These are phyloP conservation scores for Eimeria tenella DNA, from an alignment of 169 alveolate genomes.

Conservation along the genomic window DNA sequence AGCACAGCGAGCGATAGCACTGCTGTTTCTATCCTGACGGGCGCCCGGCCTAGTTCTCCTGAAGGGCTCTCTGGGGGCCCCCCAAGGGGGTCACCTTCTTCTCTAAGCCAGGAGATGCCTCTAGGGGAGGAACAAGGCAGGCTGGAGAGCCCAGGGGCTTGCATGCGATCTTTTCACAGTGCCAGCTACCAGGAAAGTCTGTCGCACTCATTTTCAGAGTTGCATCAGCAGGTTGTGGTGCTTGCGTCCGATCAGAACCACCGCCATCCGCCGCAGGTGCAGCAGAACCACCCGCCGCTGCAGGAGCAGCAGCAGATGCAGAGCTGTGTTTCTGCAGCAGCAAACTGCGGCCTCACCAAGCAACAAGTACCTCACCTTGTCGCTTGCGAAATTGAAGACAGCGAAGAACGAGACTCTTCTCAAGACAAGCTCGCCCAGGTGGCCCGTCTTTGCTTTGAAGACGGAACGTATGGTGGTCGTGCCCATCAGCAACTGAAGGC, in stretches of 20 bases:
- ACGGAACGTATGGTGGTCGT: not conserved
- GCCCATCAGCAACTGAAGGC: not conserved
- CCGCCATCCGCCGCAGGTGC: not conserved
- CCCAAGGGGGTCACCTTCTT: not conserved
- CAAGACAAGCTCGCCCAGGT: conserved; percentile 21
- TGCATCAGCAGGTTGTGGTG: not conserved
- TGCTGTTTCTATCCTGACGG: conserved; percentile 6
- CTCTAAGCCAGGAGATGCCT: not conserved
- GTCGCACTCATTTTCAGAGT: not conserved
- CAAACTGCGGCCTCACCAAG: conserved; percentile 14
- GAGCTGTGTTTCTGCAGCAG: not conserved
- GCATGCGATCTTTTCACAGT: not conserved
- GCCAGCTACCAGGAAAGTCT: not conserved
- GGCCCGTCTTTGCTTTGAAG: conserved; percentile 7
- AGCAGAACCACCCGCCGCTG: not conserved
- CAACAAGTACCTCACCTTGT: not conserved
- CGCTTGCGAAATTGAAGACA: not conserved
- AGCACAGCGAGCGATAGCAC: conserved; percentile 65
- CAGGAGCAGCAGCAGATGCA: conserved; percentile 19
- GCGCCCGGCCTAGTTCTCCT: not conserved
- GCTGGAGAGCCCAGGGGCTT: not conserved
- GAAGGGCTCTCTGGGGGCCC: conserved; percentile 22
- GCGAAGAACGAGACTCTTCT: not conserved
- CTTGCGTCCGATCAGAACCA: not conserved
- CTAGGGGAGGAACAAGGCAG: not conserved